Evolutionary conservation across 192 early-diverging fungal genomes (phyloP).

Genomic region (Gamsiella multidivaricata): DNA sequence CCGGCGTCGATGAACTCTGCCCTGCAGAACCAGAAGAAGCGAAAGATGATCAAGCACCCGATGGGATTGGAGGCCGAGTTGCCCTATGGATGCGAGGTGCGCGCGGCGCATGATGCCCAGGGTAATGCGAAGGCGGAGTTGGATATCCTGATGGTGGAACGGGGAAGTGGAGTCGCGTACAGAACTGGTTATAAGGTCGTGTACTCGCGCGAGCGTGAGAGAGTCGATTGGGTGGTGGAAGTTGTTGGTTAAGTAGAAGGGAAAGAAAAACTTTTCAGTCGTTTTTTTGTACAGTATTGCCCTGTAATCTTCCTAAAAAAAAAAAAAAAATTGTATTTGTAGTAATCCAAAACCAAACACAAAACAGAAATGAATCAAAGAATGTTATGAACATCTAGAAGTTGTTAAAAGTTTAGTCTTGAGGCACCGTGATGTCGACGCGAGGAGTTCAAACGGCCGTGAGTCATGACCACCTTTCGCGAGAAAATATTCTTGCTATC

Average conservation of each 20-base stretch:
- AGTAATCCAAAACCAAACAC: too few relatives aligned
- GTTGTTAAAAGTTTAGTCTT: too few relatives aligned
- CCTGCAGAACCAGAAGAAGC: slow-evolving; percentile 21
- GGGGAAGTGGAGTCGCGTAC: slow-evolving; percentile 35
- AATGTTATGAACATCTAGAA: too few relatives aligned
- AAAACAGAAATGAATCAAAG: too few relatives aligned
- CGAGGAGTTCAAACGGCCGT: too few relatives aligned
- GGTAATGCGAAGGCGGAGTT: slow-evolving; percentile 43
- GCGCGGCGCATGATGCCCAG: slow-evolving; percentile 23
- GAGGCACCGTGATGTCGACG: too few relatives aligned
- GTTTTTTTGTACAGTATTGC: not conserved
- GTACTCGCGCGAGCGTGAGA: slow-evolving; percentile 42
- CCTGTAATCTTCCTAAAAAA: too few relatives aligned
- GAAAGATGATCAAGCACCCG: slow-evolving; percentile 22
- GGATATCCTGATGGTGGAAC: slow-evolving; percentile 50
- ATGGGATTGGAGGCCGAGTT: slow-evolving; percentile 49
- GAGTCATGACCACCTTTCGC: too few relatives aligned
- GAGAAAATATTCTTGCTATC: too few relatives aligned
- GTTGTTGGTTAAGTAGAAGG: slow-evolving; percentile 26
- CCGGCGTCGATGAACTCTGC: slow-evolving; percentile 28
- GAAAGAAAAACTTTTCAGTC: not conserved
- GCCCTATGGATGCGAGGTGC: slow-evolving; percentile 44
- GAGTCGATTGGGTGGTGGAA: slow-evolving; percentile 40
- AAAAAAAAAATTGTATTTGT: too few relatives aligned
- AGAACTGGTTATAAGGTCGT: slow-evolving; percentile 43